Evolutionary conservation across 176 grass and related monocot species (phyloP), one percentile per base, ranked within the genome.

Genomic region (Luzula sylvatica): DNA sequence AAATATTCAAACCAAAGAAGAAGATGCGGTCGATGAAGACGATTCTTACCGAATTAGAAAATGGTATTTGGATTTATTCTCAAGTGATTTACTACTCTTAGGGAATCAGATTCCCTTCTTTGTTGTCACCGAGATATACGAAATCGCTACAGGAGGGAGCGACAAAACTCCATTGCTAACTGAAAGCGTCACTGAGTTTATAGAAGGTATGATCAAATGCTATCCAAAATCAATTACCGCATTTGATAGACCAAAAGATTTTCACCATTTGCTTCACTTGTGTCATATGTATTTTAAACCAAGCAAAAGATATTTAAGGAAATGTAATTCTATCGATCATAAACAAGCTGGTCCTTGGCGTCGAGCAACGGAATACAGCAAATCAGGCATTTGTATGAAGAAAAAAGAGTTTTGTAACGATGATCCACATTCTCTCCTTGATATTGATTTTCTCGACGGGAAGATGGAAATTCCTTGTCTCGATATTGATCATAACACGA

Each of bases 321-420:
- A 3, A 4, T 32, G 8, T 32, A 32, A 32, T 4, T 32, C 8
- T 32, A 3, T 32, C 29, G 29, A 32, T 8, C 29, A 32, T 8
- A n/a, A n/a, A n/a, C 5, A 32, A 32, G 5, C 22, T 18, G 2
- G 67, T 32, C 29, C 3, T 15, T 71, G 55, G 68, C 55, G 12
- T 52, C 55, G 68, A 13, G 68, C 55, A n/a, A 32, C 49, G 1
- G 26, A 61, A 1, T 61, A 71, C 38, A 14, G 60, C 22, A 58
- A 60, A 58, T 38, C 53, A 20, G 67, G 67, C 16, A 57, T 71
- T 18, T 5, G 2, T 0, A 30, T 71, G 0, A 49, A 27, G 0
- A 66, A 30, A 28, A 21, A 26, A 19, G 50, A 66, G 1, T 65
- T 48, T 38, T 15, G 23, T 2, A 55, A 41, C 30, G 8, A 1